These are phyloP conservation scores for Apiotrichum laibachii DNA, from an alignment of 1,284 basidiomycete genomes.

Conservation along the genomic window DNA sequence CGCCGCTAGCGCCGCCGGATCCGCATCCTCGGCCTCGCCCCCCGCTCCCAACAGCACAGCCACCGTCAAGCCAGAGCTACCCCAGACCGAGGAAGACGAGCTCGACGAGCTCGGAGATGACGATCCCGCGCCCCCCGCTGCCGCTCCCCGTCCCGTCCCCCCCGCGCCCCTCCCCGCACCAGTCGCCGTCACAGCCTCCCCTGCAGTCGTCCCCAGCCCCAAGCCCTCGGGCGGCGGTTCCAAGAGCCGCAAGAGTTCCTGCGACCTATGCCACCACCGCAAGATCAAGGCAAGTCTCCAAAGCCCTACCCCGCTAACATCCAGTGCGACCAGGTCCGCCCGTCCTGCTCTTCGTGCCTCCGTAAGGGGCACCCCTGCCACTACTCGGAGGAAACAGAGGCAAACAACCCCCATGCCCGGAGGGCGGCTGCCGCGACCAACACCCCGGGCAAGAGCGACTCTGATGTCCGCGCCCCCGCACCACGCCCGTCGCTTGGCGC, in stretches of 20 bases:
- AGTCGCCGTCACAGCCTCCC: constrained; percentile 1
- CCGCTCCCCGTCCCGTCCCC: constrained; percentile 6
- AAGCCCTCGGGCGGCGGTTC: constrained; percentile 18
- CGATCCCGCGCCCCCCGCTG: constrained; percentile 12
- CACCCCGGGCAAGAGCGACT: constrained; percentile 6
- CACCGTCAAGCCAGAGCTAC: constrained; percentile 8
- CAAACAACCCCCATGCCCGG: constrained; percentile 21
- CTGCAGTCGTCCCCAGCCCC: constrained; percentile 15
- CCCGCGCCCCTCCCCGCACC: constrained; percentile 6
- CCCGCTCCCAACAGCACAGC: neutral
- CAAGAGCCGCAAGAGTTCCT: constrained; percentile 38
- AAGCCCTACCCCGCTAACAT: neutral
- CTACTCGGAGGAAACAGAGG: constrained; percentile 41
- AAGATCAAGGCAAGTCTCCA: constrained; percentile 40
- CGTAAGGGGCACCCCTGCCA: constrained; percentile 39
- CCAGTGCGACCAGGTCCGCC: constrained; percentile 43
- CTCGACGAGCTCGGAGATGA: constrained; percentile 27
- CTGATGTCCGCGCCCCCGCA: neutral
- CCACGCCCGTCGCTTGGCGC: neutral
- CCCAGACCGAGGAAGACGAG: constrained; percentile 20
- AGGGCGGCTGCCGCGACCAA: constrained; percentile 5
- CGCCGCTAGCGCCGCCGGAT: neutral
- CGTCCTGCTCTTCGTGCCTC: constrained; percentile 37
- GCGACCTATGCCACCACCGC: constrained; percentile 42
- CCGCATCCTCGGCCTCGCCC: neutral